Evolutionary conservation across 2,329 filamentous ascomycete genomes (phyloP), one percentile per base, ranked within the genome.

Genomic region (Clonostachys rhizophaga): DNA sequence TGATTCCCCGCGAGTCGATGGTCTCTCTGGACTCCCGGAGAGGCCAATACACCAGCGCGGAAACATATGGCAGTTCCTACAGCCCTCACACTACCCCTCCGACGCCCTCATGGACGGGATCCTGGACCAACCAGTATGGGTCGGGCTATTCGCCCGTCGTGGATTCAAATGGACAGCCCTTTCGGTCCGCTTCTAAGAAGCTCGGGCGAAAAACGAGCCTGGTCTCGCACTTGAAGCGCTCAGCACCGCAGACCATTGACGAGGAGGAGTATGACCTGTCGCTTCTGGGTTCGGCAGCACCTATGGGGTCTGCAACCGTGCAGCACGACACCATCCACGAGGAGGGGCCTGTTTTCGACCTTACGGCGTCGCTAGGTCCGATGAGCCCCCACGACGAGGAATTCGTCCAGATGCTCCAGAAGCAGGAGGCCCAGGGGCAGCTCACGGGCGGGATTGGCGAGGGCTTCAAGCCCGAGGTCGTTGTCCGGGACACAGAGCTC

Each of bases 391-490:
- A 75, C 40, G 72, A 76, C 44, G 60, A 68, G 7, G 68, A 59
- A 6, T 78, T 78, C 44, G 50, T 75, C 39, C 68, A 60, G 50
- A 64, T 63, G 3, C 54, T 78, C 13, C 75, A 78, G 54, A 65
- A 70, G 39, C 71, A 79, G 50, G 81, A 84, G 55, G 73, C 78
- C 3, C 69, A 63, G 8, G 80, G 79, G 3, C 69, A 65, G 35
- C 61, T 84, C 24, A 83, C 79, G 0, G 77, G 79, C n/a, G 81
- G 81, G 0, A 55, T 84, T 11, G 81, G 81, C 2, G 63, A 66
- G 34, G 81, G 81, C 3, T 75, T 78, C 51, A 68, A 60, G 24
- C 69, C 78, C 0, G 68, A 73, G 24, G 62, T 68, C 4, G 72
- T 60, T 3, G 63, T 84, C 16, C 72, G 62, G 18, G 72, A 75